Base-by-base conservation (phyloP, 2,329 filamentous ascomycete genomes). In the Magnaporthales sp. region DNA sequence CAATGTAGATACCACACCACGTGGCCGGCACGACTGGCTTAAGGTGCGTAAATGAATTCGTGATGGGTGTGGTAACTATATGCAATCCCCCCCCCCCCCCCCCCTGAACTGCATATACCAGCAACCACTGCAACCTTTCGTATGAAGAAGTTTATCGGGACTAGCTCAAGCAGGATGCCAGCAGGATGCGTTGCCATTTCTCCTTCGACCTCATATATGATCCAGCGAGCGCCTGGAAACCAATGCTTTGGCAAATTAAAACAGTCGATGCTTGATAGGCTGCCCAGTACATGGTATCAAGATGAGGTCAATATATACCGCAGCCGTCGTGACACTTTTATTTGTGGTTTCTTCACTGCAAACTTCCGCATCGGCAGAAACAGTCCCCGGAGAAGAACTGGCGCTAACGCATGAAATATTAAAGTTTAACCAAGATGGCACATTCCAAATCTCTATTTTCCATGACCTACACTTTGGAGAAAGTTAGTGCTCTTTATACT, bases 401-500 rank as follows among this genome's bases (percentile, higher is more conserved):
- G n/a, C n/a, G n/a, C n/a, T n/a, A 22, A 58, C 54, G 3, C 6
- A 13, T 15, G 9, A 58, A 4, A 64, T 68, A 31, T 67, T 71
- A n/a, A 67, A 66, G 67, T 83, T 85, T 69, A 74, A 73, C 9
- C 24, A 70, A 0, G 77, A 83, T 61, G 81, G 81, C 6, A 80
- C 77, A 0, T 85, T 86, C 70, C 80, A 83, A 65, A 77, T 86
- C 32, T 77, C 86, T 1, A 81, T 92, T 13, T 90, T 92, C 68
- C 83, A 86, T 30, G 90, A 92, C 70, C 75, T 92, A 8, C 89
- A 92, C 73, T 90, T 89, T 72, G 90, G 89, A 10, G 89, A 92
- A 75, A 83, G 86, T 86, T 75, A 70, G 77, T 73, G 2, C 24
- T 24, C 29, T 1, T 29, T 56, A 15, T 7, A n/a, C 31, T 22